Evolutionary conservation across 1,284 basidiomycete genomes (phyloP).

Genomic region (Macrocybe sp.): DNA sequence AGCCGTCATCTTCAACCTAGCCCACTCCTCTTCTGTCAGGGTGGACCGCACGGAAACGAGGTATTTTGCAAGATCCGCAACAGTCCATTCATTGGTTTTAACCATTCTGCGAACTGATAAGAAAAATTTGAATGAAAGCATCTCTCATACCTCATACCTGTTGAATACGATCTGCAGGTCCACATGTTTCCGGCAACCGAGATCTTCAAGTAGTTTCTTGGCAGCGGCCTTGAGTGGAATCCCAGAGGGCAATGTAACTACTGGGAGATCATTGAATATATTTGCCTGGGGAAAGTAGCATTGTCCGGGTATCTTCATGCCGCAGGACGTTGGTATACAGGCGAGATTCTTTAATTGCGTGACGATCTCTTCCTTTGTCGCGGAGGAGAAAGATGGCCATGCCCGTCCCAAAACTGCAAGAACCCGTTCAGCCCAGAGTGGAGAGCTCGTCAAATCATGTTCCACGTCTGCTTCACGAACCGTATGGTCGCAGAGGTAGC

Average conservation of each 20-base stretch:
- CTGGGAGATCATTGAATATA: slow-evolving; percentile 85
- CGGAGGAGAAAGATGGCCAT: slow-evolving; percentile 69
- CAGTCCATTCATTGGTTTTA: slow-evolving; percentile 80
- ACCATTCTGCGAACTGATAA: slow-evolving; percentile 57
- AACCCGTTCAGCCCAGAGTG: slow-evolving; percentile 82
- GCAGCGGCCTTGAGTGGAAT: slow-evolving; percentile 64
- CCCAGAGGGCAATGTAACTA: slow-evolving; percentile 74
- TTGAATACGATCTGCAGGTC: slow-evolving; percentile 87
- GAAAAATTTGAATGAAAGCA: not conserved
- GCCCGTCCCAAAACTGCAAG: slow-evolving; percentile 67
- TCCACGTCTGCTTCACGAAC: slow-evolving; percentile 40
- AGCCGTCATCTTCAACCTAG: slow-evolving; percentile 72
- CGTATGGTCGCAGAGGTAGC: slow-evolving; percentile 54
- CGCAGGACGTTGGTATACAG: slow-evolving; percentile 83
- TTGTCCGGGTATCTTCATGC: slow-evolving; percentile 71
- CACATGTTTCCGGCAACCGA: slow-evolving; percentile 91
- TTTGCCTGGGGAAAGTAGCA: slow-evolving; percentile 89
- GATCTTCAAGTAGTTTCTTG: slow-evolving; percentile 71
- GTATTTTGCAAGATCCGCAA: slow-evolving; percentile 79
- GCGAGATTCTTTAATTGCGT: slow-evolving; percentile 55
- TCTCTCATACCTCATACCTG: slow-evolving; percentile 41
- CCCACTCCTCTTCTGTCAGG: slow-evolving; percentile 64
- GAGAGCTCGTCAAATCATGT: slow-evolving; percentile 65
- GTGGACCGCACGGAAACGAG: slow-evolving; percentile 81
- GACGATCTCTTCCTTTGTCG: slow-evolving; percentile 55